Evolutionary conservation across 2,329 filamentous ascomycete genomes (phyloP).

Genomic region (Eutypella sp.): DNA sequence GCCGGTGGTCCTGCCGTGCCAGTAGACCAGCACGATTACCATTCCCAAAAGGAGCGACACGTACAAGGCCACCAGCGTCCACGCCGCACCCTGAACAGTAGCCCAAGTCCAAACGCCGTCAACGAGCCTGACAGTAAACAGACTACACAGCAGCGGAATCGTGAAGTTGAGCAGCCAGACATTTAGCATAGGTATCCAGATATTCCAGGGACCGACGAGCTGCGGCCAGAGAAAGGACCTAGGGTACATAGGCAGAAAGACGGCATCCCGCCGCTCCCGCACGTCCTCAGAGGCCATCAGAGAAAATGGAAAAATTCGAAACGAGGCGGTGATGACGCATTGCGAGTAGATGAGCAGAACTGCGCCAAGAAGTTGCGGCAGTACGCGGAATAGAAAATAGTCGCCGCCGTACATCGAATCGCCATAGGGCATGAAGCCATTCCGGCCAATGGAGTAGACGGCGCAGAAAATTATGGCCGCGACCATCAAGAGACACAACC

Average conservation of each 20-base stretch:
- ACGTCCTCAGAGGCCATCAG: constrained; percentile 65
- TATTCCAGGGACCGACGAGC: constrained; percentile 56
- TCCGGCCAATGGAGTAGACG: constrained; percentile 56
- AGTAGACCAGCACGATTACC: constrained; percentile 57
- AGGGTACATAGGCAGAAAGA: constrained; percentile 66
- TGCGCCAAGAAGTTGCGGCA: constrained; percentile 73
- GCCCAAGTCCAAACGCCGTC: constrained; percentile 70
- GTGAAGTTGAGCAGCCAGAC: constrained; percentile 78
- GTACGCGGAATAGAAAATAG: constrained; percentile 82
- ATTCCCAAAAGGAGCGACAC: constrained; percentile 57
- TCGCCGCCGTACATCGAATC: constrained; percentile 62
- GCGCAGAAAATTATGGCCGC: constrained; percentile 68
- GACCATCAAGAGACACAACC: constrained; percentile 64
- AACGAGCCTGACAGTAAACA: constrained; percentile 62
- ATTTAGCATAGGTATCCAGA: constrained; percentile 61
- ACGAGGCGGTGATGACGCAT: constrained; percentile 66
- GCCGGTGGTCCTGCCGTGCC: constrained; percentile 63
- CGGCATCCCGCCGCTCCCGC: constrained; percentile 54
- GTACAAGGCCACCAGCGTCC: constrained; percentile 73
- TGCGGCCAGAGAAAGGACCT: constrained; percentile 61
- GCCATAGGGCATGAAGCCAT: constrained; percentile 64
- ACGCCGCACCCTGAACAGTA: constrained; percentile 70
- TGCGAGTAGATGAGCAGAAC: constrained; percentile 73
- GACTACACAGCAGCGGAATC: constrained; percentile 72
- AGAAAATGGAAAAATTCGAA: constrained; percentile 72